phyloP scores from a whole-genome alignment of 805 yeast species.

The Candida alai region DNA sequence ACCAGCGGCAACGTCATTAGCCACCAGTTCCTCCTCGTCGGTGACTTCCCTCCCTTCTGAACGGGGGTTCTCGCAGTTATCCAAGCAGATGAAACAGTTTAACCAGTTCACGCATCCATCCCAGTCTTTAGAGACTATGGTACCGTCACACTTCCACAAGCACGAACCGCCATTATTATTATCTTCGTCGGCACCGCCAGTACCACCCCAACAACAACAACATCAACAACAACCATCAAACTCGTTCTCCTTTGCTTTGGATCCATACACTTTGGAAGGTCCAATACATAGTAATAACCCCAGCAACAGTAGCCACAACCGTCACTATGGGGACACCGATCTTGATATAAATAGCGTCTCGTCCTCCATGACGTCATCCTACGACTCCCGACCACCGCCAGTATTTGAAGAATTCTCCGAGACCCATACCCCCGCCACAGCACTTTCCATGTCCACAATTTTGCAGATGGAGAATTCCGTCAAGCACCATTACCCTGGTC shows the following conservation, averaged over 20 bases:
- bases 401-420: no score
- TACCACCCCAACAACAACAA: conserved; percentile 1
- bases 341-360: no score
- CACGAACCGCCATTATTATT: conserved; percentile 4
- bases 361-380: no score
- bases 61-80: conserved; percentile 5
- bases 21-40: conserved; percentile 1
- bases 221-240: conserved; percentile 1
- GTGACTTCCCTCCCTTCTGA: conserved; percentile 1
- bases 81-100: conserved; percentile 4
- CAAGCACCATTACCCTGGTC: no score
- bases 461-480: no score
- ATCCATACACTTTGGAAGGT: conserved; percentile 49
- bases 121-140: conserved; percentile 4
- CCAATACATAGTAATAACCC: conserved; percentile 15
- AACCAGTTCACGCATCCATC: conserved; percentile 5
- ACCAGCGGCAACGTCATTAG: background rate
- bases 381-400: no score
- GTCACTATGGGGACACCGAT: background rate
- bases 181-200: background rate
- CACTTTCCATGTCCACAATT: no score
- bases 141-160: conserved; percentile 4
- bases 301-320: conserved; percentile 4
- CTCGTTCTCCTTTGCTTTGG: conserved; percentile 31
- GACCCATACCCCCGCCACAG: no score